Evolutionary conservation across 306 rosid species (phyloP), one percentile per base, ranked within the genome.

Genomic region (Spatholobus suberectus): DNA sequence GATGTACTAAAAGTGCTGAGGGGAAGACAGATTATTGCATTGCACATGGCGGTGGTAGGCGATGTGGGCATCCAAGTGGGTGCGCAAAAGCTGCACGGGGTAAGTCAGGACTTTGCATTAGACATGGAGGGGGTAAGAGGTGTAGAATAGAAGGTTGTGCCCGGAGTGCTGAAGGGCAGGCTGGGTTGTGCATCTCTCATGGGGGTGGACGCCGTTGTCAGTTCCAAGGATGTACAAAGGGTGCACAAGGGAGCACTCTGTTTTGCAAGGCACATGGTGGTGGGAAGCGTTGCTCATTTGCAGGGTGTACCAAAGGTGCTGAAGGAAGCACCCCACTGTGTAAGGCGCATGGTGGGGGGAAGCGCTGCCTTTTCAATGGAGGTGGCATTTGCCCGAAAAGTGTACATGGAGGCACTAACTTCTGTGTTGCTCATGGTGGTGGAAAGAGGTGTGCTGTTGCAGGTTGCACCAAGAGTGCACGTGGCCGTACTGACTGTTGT

Each of bases 231-330:
- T 96, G 99, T 81, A 6, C 89, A 13, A 96, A 96, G 88, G 99
- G 99, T 17, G 99, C 99, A 0, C 99, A 96, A 87, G 99, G 99
- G 76, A 96, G 98, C 85, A 96, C 99, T 7, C 59, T 90, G 92
- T 94, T 77, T 79, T 96, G 99, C 93, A 96, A 96, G 89, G 99
- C 99, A 54, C 99, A 96, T 87, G 99, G 99, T 65, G 99, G 99
- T 52, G 99, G 99, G 81, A 96, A 90, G 82, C 96, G 99, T 51
- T 96, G 99, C 89, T 80, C 93, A 38, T 94, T 96, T 80, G 88
- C 88, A 8, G 98, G 95, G 6, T 96, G 99, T 85, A 88, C 89
- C 24, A 96, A 96, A 88, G 99, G 99, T 35, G 99, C 99, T n/a
- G 98, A 96, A 89, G 99, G 99, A 86, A 94, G 99, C 89, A 96